Percentiles rank a stretch among this genome's conserved stretches.
Conservation (phyloP, 306 rosid species). For the Vicia sativa region DNA sequence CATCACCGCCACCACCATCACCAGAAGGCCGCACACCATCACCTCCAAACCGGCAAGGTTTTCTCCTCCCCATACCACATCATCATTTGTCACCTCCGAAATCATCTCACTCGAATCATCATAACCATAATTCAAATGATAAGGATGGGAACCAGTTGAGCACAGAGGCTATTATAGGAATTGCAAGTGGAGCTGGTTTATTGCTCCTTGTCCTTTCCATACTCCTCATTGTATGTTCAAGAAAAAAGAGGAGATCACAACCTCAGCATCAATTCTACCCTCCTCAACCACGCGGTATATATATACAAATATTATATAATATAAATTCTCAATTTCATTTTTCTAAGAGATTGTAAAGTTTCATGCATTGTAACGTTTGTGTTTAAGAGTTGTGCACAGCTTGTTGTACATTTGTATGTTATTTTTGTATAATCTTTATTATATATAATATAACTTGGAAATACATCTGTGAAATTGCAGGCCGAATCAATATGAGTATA, state of each 20-base stretch:
- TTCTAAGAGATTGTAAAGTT: too few relatives aligned
- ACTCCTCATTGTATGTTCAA: slow-evolving; percentile 34
- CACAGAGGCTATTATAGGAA: slow-evolving; percentile 49
- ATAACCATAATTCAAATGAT: not conserved
- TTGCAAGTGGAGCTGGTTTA: slow-evolving; percentile 55
- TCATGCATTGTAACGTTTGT: too few relatives aligned
- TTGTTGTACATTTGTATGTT: too few relatives aligned
- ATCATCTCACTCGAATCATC: slow-evolving; percentile 3
- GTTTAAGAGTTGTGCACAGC: too few relatives aligned
- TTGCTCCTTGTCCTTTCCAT: slow-evolving; percentile 45
- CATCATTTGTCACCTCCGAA: slow-evolving; percentile 33
- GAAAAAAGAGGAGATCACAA: slow-evolving; percentile 48
- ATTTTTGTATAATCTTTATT: too few relatives aligned
- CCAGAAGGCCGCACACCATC: slow-evolving; percentile 20
- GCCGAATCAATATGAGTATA: slow-evolving; percentile 23
- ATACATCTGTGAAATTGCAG: not conserved
- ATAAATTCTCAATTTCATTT: not conserved
- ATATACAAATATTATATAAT: too few relatives aligned
- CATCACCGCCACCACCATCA: slow-evolving; percentile 14
- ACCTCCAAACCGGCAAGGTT: not conserved
- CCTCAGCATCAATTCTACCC: slow-evolving; percentile 33
- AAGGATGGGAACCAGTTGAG: slow-evolving; percentile 1
- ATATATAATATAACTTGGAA: too few relatives aligned
- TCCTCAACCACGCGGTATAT: not conserved
- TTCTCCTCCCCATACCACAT: slow-evolving; percentile 50